Evolutionary conservation across 495 filamentous ascomycete genomes (phyloP), one percentile per base, ranked within the genome.

Genomic region (Paragyromitra xinjiangensis): DNA sequence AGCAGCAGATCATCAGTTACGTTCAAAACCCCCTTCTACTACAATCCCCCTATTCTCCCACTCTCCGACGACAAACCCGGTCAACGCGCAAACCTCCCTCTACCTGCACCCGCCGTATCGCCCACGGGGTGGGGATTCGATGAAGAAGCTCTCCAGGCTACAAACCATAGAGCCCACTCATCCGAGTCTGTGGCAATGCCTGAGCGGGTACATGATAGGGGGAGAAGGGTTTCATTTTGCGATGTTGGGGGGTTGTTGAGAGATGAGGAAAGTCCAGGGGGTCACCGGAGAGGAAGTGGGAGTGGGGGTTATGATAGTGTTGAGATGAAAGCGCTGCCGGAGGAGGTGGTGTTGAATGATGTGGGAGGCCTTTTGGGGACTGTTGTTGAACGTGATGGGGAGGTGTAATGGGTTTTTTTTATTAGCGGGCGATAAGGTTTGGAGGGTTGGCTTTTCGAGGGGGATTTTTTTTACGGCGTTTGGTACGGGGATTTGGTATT

Each of bases 181-280:
- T 0, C 8, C 0, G 58, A 26, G 4, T 39, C 58, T 1, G 39
- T 39, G 5, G 4, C 39, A 11, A 16, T 34, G 0, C 73, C 67
- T 5, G 58, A 64, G 61, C 44, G 26, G 37, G 39, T 11, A 6
- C 53, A 75, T 29, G 24, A 34, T 0, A 62, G 63, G 9, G 75
- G 51, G 3, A 37, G 26, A 14, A 51, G 51, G 8, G 75, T 75
- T 5, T 50, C 67, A 0, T 61, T 75, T 29, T 66, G 19, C 11
- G 78, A 79, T 14, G 61, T 80, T 39, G 78, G 77, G 3, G 78
- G 78, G 16, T 29, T 80, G 24, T 53, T 76, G 12, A 37, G 50
- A 16, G 19, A 44, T n/a, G 44, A 44, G 1, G 73, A 69, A 29
- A 73, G 71, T 8, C 50, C 71, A 1, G 71, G 63, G 3, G 59